phyloP scores from a whole-genome alignment of 2,329 filamentous ascomycete genomes.

The Dactylellina cionopaga region DNA sequence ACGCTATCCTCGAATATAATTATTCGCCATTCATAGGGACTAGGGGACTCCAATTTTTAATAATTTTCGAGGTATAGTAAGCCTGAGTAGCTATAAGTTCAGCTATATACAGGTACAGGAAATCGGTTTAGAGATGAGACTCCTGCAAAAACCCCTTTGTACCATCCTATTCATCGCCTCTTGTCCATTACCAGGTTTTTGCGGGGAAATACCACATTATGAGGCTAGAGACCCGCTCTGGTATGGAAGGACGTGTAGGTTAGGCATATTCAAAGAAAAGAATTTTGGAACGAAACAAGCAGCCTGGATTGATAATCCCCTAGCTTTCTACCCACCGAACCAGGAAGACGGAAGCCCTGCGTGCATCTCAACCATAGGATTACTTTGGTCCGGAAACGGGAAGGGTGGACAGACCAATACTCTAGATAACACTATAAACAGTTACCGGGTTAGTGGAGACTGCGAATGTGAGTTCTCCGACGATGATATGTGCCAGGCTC shows the following conservation, averaged over 20 bases:
- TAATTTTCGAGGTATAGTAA: too few relatives aligned
- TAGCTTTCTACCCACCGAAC: not conserved
- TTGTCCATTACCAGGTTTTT: not conserved
- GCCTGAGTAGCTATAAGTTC: too few relatives aligned
- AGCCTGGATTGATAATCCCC: not conserved
- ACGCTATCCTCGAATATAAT: too few relatives aligned
- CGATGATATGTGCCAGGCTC: not conserved
- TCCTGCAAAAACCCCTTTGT: too few relatives aligned
- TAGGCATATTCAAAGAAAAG: not conserved
- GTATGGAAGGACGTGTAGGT: not conserved
- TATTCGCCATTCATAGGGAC: too few relatives aligned
- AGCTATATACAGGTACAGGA: too few relatives aligned
- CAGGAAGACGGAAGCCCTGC: not conserved
- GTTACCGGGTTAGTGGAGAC: conserved; percentile 1
- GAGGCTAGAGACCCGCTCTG: not conserved
- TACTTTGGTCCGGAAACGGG: not conserved
- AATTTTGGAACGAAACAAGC: not conserved
- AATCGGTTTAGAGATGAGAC: too few relatives aligned
- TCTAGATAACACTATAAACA: not conserved
- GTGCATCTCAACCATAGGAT: not conserved
- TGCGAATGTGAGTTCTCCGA: conserved; percentile 14
- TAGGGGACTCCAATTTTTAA: too few relatives aligned
- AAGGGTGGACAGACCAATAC: not conserved
- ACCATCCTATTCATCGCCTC: too few relatives aligned
- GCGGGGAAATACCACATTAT: too few relatives aligned